These are phyloP conservation scores for Neoascochyta sp. DNA, from an alignment of 2,329 filamentous ascomycete species.

Conservation along the genomic window DNA sequence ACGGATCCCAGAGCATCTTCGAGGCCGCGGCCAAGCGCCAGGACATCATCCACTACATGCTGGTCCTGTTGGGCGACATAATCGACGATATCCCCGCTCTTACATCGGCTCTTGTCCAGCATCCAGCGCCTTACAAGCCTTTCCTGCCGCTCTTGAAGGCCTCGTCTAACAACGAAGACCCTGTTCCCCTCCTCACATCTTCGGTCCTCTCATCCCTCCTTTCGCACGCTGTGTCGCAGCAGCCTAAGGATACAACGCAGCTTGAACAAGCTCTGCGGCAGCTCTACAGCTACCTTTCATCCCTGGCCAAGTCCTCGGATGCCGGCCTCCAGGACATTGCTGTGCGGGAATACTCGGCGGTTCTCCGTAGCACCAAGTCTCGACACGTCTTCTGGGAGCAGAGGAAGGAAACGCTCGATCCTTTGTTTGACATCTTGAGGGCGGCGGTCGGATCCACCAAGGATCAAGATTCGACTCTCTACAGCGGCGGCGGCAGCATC, in stretches of 20 bases:
- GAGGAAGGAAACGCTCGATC: slow-evolving; percentile 75
- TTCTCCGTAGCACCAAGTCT: slow-evolving; percentile 71
- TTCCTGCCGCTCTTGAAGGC: slow-evolving; percentile 82
- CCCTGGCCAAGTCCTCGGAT: slow-evolving; percentile 78
- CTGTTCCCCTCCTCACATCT: slow-evolving; percentile 84
- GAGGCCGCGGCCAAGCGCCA: slow-evolving; percentile 75
- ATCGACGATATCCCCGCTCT: slow-evolving; percentile 79
- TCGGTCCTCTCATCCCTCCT: slow-evolving; percentile 80
- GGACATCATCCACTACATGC: slow-evolving; percentile 91
- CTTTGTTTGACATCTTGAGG: slow-evolving; percentile 74
- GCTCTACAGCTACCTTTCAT: slow-evolving; percentile 81
- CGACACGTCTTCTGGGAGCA: slow-evolving; percentile 89
- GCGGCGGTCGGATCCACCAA: slow-evolving; percentile 70
- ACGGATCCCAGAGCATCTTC: slow-evolving; percentile 67
- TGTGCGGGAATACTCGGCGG: slow-evolving; percentile 81
- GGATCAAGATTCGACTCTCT: slow-evolving; percentile 61
- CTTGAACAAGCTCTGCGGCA: slow-evolving; percentile 75
- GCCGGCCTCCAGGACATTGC: slow-evolving; percentile 92
- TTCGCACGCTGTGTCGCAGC: slow-evolving; percentile 57
- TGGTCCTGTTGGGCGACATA: slow-evolving; percentile 83
- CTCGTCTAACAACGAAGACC: slow-evolving; percentile 77
- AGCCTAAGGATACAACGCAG: slow-evolving; percentile 57
- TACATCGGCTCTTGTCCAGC: slow-evolving; percentile 69
- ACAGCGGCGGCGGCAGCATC: slow-evolving; percentile 53
- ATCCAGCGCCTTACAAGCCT: slow-evolving; percentile 67